Evolutionary conservation across 139 green algal genomes (phyloP).

Genomic region (Desmodesmus armatus): DNA sequence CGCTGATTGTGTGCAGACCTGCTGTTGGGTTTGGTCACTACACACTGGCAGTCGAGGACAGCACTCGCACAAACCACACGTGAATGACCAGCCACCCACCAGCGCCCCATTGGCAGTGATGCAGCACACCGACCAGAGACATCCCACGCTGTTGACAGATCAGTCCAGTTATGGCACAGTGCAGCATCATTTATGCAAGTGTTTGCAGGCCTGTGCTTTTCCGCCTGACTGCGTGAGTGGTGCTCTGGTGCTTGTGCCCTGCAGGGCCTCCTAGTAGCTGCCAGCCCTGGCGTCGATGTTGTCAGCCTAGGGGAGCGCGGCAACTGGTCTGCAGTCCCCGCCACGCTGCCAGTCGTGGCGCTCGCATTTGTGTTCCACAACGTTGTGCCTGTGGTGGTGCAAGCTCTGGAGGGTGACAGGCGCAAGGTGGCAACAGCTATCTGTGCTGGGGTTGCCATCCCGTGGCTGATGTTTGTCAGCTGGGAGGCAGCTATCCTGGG

Average conservation of each 20-base stretch:
- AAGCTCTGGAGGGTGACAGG: conserved; percentile 69
- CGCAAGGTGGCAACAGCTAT: conserved; percentile 68
- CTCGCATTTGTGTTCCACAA: conserved; percentile 86
- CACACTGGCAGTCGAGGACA: neutral
- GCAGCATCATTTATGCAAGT: no score
- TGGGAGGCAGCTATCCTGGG: conserved; percentile 88
- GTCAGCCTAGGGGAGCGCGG: conserved; percentile 45
- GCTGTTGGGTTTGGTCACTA: no score
- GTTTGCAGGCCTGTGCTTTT: neutral
- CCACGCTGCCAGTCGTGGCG: conserved; percentile 77
- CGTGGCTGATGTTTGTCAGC: conserved; percentile 83
- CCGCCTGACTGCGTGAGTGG: no score
- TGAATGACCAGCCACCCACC: neutral
- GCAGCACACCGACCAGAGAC: no score
- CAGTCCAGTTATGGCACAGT: no score
- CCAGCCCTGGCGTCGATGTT: conserved; percentile 45
- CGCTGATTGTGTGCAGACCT: no score
- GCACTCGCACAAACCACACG: no score
- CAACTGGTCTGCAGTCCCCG: conserved; percentile 71
- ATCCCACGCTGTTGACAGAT: no score
- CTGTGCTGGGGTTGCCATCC: conserved; percentile 65
- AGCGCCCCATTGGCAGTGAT: neutral
- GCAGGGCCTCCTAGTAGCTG: conserved; percentile 61
- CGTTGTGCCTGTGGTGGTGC: conserved; percentile 50
- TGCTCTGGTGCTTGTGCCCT: neutral